Percentiles rank a stretch among this genome's conserved stretches.
Conservation (phyloP, 306 rosid species). For the Prunus davidiana region DNA sequence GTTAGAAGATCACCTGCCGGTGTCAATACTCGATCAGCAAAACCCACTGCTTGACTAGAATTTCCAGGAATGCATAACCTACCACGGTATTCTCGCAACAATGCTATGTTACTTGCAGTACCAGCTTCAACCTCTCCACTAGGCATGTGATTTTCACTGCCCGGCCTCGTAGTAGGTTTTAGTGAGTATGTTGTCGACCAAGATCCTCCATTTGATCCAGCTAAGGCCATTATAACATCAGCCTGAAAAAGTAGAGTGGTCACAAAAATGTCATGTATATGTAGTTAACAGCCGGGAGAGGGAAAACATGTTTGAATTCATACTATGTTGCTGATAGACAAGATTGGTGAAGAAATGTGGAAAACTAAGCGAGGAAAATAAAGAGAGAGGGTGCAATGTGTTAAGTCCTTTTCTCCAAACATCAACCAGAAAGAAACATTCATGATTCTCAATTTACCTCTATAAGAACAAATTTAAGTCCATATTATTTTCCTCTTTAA, state of each 20-base stretch:
- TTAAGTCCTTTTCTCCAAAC: not conserved
- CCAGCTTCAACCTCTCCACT: slow-evolving; percentile 69
- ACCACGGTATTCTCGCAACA: slow-evolving; percentile 54
- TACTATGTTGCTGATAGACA: not conserved
- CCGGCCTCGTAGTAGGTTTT: slow-evolving; percentile 49
- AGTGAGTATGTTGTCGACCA: slow-evolving; percentile 87
- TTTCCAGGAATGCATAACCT: slow-evolving; percentile 44
- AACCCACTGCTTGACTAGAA: slow-evolving; percentile 48
- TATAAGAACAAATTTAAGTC: not conserved
- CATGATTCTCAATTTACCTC: not conserved
- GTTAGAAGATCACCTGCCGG: slow-evolving; percentile 47
- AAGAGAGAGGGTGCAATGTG: not conserved
- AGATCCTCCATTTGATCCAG: slow-evolving; percentile 96
- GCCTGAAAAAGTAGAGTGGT: slow-evolving; percentile 50
- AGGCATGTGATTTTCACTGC: slow-evolving; percentile 45
- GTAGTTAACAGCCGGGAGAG: not conserved
- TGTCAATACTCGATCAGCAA: slow-evolving; percentile 45
- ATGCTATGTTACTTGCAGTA: slow-evolving; percentile 37
- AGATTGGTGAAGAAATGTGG: not conserved
- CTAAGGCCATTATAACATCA: slow-evolving; percentile 93
- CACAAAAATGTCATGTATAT: slow-evolving; percentile 13
- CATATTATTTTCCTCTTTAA: not conserved
- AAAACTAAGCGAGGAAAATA: not conserved
- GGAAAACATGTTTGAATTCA: not conserved
- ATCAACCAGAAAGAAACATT: not conserved